Evolutionary conservation across 2,329 filamentous ascomycete species (phyloP), one percentile per base, ranked within the genome.

Genomic region (Clonostachys sp.): DNA sequence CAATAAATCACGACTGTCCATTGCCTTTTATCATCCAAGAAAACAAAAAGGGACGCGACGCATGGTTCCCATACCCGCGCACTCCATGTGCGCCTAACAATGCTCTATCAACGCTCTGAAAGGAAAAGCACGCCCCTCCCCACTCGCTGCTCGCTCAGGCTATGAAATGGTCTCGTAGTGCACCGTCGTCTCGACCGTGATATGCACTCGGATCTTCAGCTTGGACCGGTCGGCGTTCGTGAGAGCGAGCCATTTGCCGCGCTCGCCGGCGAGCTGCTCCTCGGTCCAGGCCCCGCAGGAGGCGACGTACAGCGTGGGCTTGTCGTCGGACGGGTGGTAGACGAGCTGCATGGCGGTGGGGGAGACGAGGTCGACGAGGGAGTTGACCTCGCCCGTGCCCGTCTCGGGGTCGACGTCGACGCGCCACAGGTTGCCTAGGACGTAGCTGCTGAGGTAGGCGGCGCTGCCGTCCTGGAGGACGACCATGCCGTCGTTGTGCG

Each of bases 351-450:
- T 17, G n/a, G 42, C 20, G 6, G 46, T 48, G 5, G 46, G 42
- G 16, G 35, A 41, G 9, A 48, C 35, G 13, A 48, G 36, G 17
- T 45, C 13, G 24, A 30, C 36, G 34, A 48, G 36, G 8, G 36
- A 16, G 5, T 39, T 35, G 12, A 43, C 43, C 12, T 20, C 35
- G 9, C 46, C 46, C 42, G 30, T 41, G 35, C 42, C 42, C 12
- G 42, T 41, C 18, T 36, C 24, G 12, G n/a, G 5, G 42, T 48
- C 46, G 42, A 48, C 41, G 20, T 48, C 46, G 16, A 48, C 33
- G 16, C 46, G 35, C 42, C 42, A 48, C 5, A 48, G 42, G 17
- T 36, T 45, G 10, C 46, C 46, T 4, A 18, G 24, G 14, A 45
- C 36, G 38, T 45, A 48, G 42, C 43, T 48, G 13, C 17, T 34